Evolutionary conservation across 345 rosid species (phyloP), one percentile per base, ranked within the genome.

Genomic region (Aquilaria sinensis): DNA sequence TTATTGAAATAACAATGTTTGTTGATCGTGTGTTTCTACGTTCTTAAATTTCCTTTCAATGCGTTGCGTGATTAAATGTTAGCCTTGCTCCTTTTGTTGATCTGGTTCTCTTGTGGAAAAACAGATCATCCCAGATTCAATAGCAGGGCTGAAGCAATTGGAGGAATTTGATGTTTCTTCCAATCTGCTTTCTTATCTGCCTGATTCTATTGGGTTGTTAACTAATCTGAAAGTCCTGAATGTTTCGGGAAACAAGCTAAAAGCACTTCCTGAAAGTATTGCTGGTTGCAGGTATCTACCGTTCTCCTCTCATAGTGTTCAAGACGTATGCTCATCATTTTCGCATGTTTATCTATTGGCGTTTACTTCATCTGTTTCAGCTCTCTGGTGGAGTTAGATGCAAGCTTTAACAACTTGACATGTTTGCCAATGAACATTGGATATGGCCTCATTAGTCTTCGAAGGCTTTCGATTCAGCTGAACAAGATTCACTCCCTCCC

Each of bases 71-170:
- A 23, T 23, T 23, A 23, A 37, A 37, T 37, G 43, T 9, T 37
- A 37, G 2, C 8, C 5, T 2, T 5, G 8, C 43, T 37, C 5
- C 43, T 37, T 23, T 67, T 3, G 47, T 58, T 10, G 32, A 55
- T 45, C 53, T 47, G 50, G 43, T 3, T 37, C 10, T 23, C 23
- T 11, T 43, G 49, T 37, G 46, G 46, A 23, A 72, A 54, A 68
- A 65, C 83, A 94, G 99, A 65, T 74, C 14, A 71, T 95, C 75
- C 99, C 99, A n/a, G 99, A 91, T 69, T 72, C 96, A 31, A 75
- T 95, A 67, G 85, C 87, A 13, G 96, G 86, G 54, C 66, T 95
- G 51, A 77, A 77, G 63, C 79, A 79, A 61, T 91, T 95, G 45
- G 91, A 85, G 73, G 88, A 80, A 72, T 87, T 95, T 34, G 78